Evolutionary conservation across 345 rosid genomes (phyloP), one percentile per base, ranked within the genome.

Genomic region (rapeseed (Brassica napus)): DNA sequence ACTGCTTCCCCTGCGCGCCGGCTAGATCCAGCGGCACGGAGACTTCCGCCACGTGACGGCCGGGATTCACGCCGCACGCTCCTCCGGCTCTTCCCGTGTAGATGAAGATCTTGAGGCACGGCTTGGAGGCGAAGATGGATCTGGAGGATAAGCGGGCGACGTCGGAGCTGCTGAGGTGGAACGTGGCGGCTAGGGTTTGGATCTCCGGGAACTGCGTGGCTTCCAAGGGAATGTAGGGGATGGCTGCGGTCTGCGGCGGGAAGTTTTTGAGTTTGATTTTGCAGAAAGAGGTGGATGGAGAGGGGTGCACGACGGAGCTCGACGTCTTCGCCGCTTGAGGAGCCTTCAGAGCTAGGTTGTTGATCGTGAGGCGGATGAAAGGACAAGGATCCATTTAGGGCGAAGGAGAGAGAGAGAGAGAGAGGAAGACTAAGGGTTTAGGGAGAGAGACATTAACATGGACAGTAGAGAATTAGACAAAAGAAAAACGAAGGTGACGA

Each of bases 301-400:
- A 84, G 0, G 94, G 97, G 63, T 91, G 97, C 32, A 92, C 91
- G 62, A 88, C 91, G 70, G 98, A 89, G 81, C 85, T 83, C 2
- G 94, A 82, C 0, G 97, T 88, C 44, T 87, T 92, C 2, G 94
- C 70, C 8, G 93, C 91, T 0, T 83, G 80, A 1, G 98, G 97
- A 67, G 91, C 69, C 70, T 88, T 89, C 52, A 94, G 83, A 24
- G 94, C 97, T 14, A 94, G 85, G 66, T 86, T 88, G 23, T 85
- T 88, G 1, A 94, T 90, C 12, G 95, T 85, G 18, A 94, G 82
- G 42, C 97, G 94, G 31, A 92, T 86, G 86, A 90, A 94, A 55
- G 94, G 97, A 80, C 97, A 92, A 16, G 97, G 97, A 86, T 94
- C 98, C 98, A 94, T 94, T 62, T 10, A n/a, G 24, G 63, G 44